phyloP scores from a whole-genome alignment of 257 asterid genomes.

The Capsicum pubescens region DNA sequence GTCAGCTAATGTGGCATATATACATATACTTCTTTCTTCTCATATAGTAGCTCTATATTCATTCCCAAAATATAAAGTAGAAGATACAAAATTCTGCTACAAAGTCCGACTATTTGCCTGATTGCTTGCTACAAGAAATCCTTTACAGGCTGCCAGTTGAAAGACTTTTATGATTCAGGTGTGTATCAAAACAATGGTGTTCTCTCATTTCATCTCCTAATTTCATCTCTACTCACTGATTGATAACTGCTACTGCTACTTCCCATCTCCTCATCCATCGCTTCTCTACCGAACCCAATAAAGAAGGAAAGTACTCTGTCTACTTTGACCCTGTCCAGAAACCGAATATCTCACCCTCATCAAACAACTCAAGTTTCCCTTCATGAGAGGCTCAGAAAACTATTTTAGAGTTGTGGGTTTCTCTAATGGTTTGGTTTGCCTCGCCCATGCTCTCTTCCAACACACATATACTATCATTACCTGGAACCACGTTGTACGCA shows the following conservation, averaged over 20 bases:
- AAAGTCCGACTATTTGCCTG: neutral
- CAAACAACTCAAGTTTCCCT: slow-evolving; percentile 31
- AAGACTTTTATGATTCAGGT: neutral
- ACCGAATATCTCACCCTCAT: neutral
- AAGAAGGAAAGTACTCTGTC: slow-evolving; percentile 15
- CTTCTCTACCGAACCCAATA: neutral
- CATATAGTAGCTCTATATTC: neutral
- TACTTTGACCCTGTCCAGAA: neutral
- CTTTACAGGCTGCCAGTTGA: neutral
- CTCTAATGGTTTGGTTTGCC: slow-evolving; percentile 32
- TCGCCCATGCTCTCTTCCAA: neutral
- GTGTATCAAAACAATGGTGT: neutral
- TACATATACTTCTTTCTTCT: too few species aligned
- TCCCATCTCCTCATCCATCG: neutral
- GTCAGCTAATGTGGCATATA: too few species aligned
- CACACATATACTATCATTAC: slow-evolving; percentile 17
- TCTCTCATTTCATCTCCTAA: neutral
- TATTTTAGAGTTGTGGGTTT: slow-evolving; percentile 32
- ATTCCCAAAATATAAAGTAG: neutral
- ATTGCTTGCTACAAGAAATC: neutral
- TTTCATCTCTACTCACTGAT: neutral
- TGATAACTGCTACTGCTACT: neutral
- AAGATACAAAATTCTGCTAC: too few species aligned
- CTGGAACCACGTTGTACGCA: slow-evolving; percentile 28
- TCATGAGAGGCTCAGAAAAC: neutral